These are phyloP conservation scores for Globisporangium uncinulatum DNA, from an alignment of 352 stramenopile species.

Conservation along the genomic window DNA sequence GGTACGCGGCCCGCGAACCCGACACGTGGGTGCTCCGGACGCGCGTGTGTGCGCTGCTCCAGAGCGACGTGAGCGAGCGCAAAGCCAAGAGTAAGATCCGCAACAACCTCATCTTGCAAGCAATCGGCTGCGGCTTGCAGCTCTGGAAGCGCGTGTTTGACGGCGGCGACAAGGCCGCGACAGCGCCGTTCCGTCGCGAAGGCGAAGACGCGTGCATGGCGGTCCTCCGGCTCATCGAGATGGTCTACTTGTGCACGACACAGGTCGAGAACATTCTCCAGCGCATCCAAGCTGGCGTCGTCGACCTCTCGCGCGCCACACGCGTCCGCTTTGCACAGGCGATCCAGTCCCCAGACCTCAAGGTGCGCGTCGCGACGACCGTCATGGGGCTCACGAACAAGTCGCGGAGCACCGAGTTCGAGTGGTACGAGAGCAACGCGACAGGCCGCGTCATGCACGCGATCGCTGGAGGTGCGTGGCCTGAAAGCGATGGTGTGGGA, in stretches of 20 bases:
- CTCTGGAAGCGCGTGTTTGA: conserved; percentile 72
- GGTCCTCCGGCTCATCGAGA: conserved; percentile 66
- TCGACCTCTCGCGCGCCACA: conserved; percentile 43
- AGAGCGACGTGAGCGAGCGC: conserved; percentile 27
- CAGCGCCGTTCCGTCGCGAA: conserved; percentile 31
- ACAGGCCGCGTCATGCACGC: conserved; percentile 49
- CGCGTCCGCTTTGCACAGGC: conserved; percentile 54
- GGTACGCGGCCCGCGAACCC: conserved; percentile 40
- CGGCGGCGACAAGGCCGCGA: conserved; percentile 16
- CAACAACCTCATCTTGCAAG: conserved; percentile 70
- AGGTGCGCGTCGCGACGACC: conserved; percentile 50
- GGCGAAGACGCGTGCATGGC: conserved; percentile 58
- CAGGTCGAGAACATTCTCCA: conserved; percentile 73
- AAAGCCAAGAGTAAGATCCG: conserved; percentile 39
- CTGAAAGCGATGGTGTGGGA: not conserved
- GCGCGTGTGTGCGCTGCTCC: conserved; percentile 52
- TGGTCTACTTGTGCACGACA: conserved; percentile 71
- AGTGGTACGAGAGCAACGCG: conserved; percentile 80
- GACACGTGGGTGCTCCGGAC: conserved; percentile 55
- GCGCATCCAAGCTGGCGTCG: conserved; percentile 51
- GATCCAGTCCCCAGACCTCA: conserved; percentile 56
- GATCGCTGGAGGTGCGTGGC: conserved; percentile 42
- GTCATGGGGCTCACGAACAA: conserved; percentile 73
- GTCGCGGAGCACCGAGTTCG: conserved; percentile 64
- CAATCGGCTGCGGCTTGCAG: conserved; percentile 40